Base-by-base conservation (phyloP, 805 yeast species). In the Ogataea philodendri region DNA sequence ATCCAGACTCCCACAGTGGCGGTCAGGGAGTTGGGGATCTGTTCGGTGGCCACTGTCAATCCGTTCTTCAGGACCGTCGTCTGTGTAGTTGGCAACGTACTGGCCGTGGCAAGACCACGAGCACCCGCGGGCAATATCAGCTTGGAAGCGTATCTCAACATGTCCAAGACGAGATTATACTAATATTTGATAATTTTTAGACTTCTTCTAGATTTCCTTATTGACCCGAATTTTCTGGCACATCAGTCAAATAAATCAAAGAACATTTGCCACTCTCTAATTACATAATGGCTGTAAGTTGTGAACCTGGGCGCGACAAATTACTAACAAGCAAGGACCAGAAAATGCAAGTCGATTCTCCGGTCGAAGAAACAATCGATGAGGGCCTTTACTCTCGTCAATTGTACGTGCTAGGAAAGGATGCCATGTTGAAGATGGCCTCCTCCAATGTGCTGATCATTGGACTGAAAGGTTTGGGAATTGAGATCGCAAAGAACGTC, bases 1-100 rank as follows among this genome's bases (percentile, higher is more conserved):
- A 93, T 88, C 90, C 96, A 94, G 37, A 93, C 90, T 3, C 97
- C 98, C 9, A 93, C 96, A 2, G 98, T 93, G 43, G 98, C 97
- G 27, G 97, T 88, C 49, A 82, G 73, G 6, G 94, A 81, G 44
- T 84, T 81, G 8, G 97, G 97, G 57, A 84, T 77, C 27, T 71
- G 55, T 59, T 93, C 97, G 29, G 94, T 75, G 36, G 97, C 98
- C 24, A 90, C 96, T 0, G 97, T 90, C 27, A 93, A 64, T 3
- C 99, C 99, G 58, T 93, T 93, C n/a, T 81, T 67, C 35, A 93
- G 69, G 3, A 81, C 76, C 1, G 96, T 76, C 7, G 88, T 84
- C 55, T 71, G 65, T 19, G 86, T 76, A 19, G 60, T 56, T 15
- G 80, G 74, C 19, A n/a, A n/a, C n/a, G n/a, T n/a, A n/a, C 59